phyloP scores from a whole-genome alignment of 1,139 yeast species.

The Arxiozyma heterogenica region DNA sequence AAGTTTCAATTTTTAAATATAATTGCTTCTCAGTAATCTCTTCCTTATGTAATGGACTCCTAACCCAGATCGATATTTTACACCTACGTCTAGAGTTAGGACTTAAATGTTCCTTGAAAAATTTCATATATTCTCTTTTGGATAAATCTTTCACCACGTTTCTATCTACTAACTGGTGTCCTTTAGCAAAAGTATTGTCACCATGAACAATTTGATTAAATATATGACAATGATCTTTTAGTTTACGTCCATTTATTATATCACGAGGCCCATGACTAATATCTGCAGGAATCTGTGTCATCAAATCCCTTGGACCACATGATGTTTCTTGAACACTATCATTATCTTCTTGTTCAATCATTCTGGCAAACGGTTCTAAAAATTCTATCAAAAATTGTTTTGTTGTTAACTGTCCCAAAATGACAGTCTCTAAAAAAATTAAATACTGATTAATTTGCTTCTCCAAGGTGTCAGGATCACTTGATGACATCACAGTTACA shows the following conservation, averaged over 20 bases:
- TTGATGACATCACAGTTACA: slow-evolving; percentile 44
- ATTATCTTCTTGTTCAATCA: neutral
- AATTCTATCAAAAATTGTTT: slow-evolving; percentile 35
- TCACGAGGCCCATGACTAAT: slow-evolving; percentile 29
- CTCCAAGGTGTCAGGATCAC: slow-evolving; percentile 33
- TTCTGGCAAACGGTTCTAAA: slow-evolving; percentile 16
- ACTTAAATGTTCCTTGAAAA: slow-evolving; percentile 34
- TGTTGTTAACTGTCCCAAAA: slow-evolving; percentile 26
- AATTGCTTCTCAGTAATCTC: slow-evolving; percentile 31
- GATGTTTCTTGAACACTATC: slow-evolving; percentile 10
- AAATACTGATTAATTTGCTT: slow-evolving; percentile 41
- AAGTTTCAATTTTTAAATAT: slow-evolving; percentile 35
- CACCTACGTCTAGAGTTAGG: slow-evolving; percentile 34
- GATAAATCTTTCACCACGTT: slow-evolving; percentile 26
- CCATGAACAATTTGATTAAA: slow-evolving; percentile 44
- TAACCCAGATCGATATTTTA: slow-evolving; percentile 35
- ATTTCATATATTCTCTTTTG: slow-evolving; percentile 29
- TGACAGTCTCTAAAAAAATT: slow-evolving; percentile 31
- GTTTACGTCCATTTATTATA: slow-evolving; percentile 24
- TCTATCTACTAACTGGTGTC: slow-evolving; percentile 32
- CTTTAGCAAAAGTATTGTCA: slow-evolving; percentile 36
- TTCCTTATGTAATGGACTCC: slow-evolving; percentile 31
- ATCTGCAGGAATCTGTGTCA: slow-evolving; percentile 32
- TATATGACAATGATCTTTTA: slow-evolving; percentile 36
- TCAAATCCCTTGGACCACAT: slow-evolving; percentile 34